Evolutionary conservation across 2,329 filamentous ascomycete genomes (phyloP).

Genomic region (Seiridium cupressi): DNA sequence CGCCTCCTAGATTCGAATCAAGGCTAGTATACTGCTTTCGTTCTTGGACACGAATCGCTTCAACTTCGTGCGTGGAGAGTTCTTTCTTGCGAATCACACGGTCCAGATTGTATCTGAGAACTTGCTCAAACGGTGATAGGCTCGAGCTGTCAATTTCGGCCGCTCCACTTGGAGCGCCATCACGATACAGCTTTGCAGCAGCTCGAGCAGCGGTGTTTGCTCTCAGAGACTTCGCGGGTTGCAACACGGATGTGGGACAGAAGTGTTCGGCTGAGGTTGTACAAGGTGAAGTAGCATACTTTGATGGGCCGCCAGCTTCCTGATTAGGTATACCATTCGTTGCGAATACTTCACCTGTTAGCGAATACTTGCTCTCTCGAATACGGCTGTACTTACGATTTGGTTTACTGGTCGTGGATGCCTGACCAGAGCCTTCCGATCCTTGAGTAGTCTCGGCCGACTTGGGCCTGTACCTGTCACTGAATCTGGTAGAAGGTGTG

Average conservation of each 20-base stretch:
- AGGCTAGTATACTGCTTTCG: neutral
- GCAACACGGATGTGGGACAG: neutral
- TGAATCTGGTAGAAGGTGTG: constrained; percentile 13
- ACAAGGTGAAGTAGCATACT: constrained; percentile 40
- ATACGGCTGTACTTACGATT: neutral
- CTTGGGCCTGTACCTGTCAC: constrained; percentile 19
- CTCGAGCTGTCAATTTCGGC: constrained; percentile 1
- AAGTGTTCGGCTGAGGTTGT: neutral
- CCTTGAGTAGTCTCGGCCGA: constrained; percentile 2
- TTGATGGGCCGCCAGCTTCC: constrained; percentile 36
- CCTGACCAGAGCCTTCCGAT: neutral
- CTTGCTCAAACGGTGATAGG: constrained; percentile 35
- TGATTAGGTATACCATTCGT: constrained; percentile 18
- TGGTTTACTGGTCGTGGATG: neutral
- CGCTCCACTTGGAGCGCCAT: constrained; percentile 28
- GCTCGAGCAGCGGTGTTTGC: neutral
- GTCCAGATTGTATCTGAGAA: constrained; percentile 36
- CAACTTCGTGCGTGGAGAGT: neutral
- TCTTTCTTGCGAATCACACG: constrained; percentile 32
- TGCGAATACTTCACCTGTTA: constrained; percentile 9
- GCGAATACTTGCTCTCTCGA: neutral
- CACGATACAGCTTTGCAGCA: neutral
- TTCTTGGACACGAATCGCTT: neutral
- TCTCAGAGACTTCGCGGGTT: constrained; percentile 1
- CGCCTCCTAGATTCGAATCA: neutral